These are phyloP conservation scores for Salvia miltiorrhiza DNA, from an alignment of 257 asterid genomes.

Conservation along the genomic window DNA sequence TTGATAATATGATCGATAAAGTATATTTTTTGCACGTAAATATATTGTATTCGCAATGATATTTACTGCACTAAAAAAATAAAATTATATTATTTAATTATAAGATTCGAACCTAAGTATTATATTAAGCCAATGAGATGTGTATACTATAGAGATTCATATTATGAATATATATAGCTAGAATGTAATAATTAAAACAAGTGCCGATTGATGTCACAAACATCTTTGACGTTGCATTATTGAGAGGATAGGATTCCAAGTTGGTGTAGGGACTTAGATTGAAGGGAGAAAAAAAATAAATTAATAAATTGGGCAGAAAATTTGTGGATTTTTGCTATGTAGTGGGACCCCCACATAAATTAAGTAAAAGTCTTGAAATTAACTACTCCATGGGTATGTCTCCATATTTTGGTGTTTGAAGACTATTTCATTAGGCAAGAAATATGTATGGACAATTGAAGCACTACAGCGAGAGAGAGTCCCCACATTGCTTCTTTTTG, in stretches of 20 bases:
- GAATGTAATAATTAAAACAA: constrained; percentile 10
- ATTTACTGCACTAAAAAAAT: too few species aligned
- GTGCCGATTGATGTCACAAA: constrained; percentile 19
- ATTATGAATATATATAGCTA: too few species aligned
- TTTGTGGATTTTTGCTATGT: constrained; percentile 11
- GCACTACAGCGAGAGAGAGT: neutral
- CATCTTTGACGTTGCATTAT: constrained; percentile 34
- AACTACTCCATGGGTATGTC: constrained; percentile 20
- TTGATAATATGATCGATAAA: too few species aligned
- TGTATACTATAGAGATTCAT: too few species aligned
- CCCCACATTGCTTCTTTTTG: constrained; percentile 16
- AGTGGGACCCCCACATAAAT: constrained; percentile 17
- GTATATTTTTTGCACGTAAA: too few species aligned
- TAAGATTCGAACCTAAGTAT: too few species aligned
- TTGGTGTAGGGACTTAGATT: constrained; percentile 29
- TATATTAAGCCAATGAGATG: too few species aligned
- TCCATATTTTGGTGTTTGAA: constrained; percentile 16
- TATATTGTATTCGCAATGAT: too few species aligned
- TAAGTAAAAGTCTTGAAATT: constrained; percentile 6
- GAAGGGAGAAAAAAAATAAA: constrained; percentile 9
- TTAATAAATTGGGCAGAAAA: constrained; percentile 10
- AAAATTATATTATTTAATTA: too few species aligned
- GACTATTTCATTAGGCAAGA: constrained; percentile 6
- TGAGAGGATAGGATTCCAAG: constrained; percentile 37
- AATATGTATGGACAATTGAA: constrained; percentile 21